Evolutionary conservation across 1,284 basidiomycete species (phyloP).

Genomic region (Xerocomus nothofagi): DNA sequence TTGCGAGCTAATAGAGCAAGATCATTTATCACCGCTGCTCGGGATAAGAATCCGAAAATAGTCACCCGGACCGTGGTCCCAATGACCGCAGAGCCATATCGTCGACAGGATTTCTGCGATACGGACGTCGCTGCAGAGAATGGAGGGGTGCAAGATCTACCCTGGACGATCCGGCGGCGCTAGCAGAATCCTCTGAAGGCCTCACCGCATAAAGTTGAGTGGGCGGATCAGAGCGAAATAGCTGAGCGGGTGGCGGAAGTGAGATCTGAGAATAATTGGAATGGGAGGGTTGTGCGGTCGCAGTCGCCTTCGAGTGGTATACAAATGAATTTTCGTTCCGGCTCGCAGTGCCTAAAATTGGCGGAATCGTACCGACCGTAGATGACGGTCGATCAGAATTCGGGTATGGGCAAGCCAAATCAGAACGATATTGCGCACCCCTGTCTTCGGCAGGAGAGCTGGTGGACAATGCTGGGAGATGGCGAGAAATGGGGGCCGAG

Average conservation of each 20-base stretch:
- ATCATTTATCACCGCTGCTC: conserved; percentile 29
- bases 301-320: conserved; percentile 12
- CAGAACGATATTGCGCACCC: conserved; percentile 17
- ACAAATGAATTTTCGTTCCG: conserved; percentile 9
- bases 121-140: conserved; percentile 55
- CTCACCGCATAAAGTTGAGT: conserved; percentile 34
- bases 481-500: conserved; percentile 6
- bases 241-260: conserved; percentile 34
- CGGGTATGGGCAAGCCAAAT: conserved; percentile 19
- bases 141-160: conserved; percentile 56
- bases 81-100: conserved; percentile 59
- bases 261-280: conserved; percentile 27
- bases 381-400: conserved; percentile 23
- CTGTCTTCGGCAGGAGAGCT: conserved; percentile 15
- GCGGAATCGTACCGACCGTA: conserved; percentile 18
- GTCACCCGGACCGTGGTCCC: conserved; percentile 39
- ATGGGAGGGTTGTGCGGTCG: conserved; percentile 12
- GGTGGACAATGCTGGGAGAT: neutral
- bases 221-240: conserved; percentile 32
- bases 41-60: conserved; percentile 24
- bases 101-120: conserved; percentile 61
- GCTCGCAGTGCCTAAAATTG: neutral
- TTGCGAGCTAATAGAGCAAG: conserved; percentile 17
- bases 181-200: conserved; percentile 25
- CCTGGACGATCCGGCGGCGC: conserved; percentile 35